Base-by-base conservation (phyloP, 2,329 filamentous ascomycete species). In the Monosporascus sp. region DNA sequence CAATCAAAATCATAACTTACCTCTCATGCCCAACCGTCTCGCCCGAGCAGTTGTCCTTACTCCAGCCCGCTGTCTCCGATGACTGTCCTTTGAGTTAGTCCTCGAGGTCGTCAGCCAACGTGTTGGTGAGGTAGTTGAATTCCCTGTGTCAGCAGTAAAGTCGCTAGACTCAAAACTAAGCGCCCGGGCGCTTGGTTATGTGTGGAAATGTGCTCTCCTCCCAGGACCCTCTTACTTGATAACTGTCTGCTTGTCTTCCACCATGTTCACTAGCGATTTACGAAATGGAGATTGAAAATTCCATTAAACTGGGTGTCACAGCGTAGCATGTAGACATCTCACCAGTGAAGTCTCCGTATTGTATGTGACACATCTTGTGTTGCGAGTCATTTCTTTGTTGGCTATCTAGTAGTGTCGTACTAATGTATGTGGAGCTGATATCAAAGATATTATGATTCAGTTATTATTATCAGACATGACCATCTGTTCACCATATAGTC, bases 41-140 rank as follows among this genome's bases (percentile, higher is more conserved):
- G 3, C 78, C 78, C 4, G 74, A 78, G 5, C 74, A 73, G 58
- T 78, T 74, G 50, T 76, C 73, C 57, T 81, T 81, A 37, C 55
- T 65, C 79, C 78, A 83, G 11, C 81, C 80, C 3, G 79, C 73
- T 14, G 68, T 71, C 37, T 73, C 71, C 2, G 78, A 83, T 9
- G 76, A 70, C 19, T 77, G 73, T 43, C 72, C 67, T 49, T 76
- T 71, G 4, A 85, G 73, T 81, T 80, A 84, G 37, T 73, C 69
- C 58, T 79, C 71, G 38, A 85, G 73, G 55, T 84, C 79, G 5
- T 70, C 64, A 3, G 79, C 69, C 3, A 70, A 73, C 80, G 85
- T 84, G 66, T 84, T 84, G 59, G 84, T 78, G 47, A 83, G 70
- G 19, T 79, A 72, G 58, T 83, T 82, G 71, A 82, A 85, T 64